These are phyloP conservation scores for Trichoderma harzianum DNA, from an alignment of 2,329 filamentous ascomycete genomes.

Conservation along the genomic window DNA sequence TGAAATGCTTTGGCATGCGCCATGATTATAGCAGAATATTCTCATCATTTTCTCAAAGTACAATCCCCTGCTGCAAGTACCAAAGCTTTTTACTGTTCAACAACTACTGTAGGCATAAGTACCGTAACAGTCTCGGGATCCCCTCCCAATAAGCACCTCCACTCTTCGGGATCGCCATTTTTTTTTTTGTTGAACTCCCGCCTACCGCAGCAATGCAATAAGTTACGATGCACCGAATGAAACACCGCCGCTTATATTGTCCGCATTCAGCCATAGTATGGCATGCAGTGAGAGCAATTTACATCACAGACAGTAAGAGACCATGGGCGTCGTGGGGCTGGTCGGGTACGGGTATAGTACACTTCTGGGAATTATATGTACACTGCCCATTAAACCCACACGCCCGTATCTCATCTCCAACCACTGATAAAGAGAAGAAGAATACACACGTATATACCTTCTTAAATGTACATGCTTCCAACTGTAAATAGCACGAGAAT, in stretches of 20 bases:
- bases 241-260: neutral
- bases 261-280: neutral
- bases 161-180: neutral
- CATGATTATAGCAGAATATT: neutral
- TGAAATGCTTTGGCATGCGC: neutral
- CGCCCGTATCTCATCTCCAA: neutral
- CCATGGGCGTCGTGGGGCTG: neutral
- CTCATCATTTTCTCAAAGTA: neutral
- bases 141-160: neutral
- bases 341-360: neutral
- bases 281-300: neutral
- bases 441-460: neutral
- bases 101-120: neutral
- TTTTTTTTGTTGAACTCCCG: neutral
- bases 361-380: neutral
- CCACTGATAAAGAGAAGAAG: neutral
- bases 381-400: neutral
- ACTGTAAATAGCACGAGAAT: neutral
- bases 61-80: neutral
- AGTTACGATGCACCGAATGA: neutral
- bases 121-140: neutral
- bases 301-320: neutral
- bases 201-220: neutral
- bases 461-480: neutral
- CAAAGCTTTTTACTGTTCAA: neutral